phyloP scores from a whole-genome alignment of 495 filamentous ascomycete species.

The Lepidopterella palustris region DNA sequence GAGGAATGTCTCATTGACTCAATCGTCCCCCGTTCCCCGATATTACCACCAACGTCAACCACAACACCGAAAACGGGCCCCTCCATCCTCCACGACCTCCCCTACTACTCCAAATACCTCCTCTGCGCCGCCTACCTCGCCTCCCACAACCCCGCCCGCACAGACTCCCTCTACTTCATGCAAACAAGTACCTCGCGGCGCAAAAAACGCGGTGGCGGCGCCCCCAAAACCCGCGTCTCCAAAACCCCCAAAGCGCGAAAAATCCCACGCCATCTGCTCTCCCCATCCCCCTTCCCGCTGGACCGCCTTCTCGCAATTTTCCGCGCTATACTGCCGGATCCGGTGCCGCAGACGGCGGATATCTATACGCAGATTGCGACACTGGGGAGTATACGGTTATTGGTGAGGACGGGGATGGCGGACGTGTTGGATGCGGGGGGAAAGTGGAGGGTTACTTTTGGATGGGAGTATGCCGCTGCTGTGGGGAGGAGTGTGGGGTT shows the following conservation, averaged over 20 bases:
- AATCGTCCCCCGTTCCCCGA: too few species aligned
- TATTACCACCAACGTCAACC: conserved; percentile 39
- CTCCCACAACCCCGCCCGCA: conserved; percentile 73
- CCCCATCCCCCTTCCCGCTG: conserved; percentile 74
- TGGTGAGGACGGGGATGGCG: conserved; percentile 52
- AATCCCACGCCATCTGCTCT: conserved; percentile 62
- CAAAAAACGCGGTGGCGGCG: conserved; percentile 39
- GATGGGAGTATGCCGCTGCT: conserved; percentile 62
- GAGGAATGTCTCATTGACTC: conserved; percentile 64
- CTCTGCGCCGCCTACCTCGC: conserved; percentile 86
- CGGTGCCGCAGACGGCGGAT: conserved; percentile 47
- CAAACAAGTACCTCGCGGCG: conserved; percentile 58
- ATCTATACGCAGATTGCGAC: conserved; percentile 59
- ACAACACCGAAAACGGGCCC: background rate
- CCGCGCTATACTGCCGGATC: conserved; percentile 66
- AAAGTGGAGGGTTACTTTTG: conserved; percentile 69
- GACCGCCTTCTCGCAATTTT: conserved; percentile 88
- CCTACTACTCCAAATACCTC: conserved; percentile 75
- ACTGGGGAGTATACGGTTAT: conserved; percentile 65
- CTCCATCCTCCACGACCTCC: conserved; percentile 44
- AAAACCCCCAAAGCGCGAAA: conserved; percentile 25
- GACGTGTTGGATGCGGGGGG: conserved; percentile 57
- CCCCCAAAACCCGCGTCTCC: conserved; percentile 33
- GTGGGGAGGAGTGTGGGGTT: conserved; percentile 64
- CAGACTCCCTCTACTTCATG: conserved; percentile 78